Evolutionary conservation across 2,329 filamentous ascomycete genomes (phyloP).

Genomic region (Aspergillus sp.): DNA sequence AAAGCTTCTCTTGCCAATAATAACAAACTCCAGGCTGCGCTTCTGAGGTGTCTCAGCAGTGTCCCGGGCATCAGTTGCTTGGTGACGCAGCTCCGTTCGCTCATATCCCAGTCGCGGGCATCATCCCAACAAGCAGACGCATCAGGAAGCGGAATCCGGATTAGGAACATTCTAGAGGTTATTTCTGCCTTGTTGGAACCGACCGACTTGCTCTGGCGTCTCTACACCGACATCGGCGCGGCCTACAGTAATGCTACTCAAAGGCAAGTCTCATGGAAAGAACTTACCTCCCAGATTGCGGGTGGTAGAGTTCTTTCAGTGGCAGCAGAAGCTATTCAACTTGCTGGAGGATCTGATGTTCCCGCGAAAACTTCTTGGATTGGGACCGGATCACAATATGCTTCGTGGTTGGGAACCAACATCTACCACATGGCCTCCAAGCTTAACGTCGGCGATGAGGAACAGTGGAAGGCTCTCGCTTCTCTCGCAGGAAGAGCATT

Average conservation of each 20-base stretch:
- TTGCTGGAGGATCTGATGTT: slow-evolving; percentile 32
- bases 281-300: slow-evolving; percentile 58
- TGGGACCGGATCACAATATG: slow-evolving; percentile 63
- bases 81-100: slow-evolving; percentile 64
- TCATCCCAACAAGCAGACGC: slow-evolving; percentile 31
- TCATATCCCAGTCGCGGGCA: slow-evolving; percentile 44
- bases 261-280: slow-evolving; percentile 61
- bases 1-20: slow-evolving; percentile 13
- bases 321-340: slow-evolving; percentile 54
- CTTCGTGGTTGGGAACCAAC: slow-evolving; percentile 69
- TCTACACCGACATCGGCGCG: slow-evolving; percentile 48
- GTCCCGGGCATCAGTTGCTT: slow-evolving; percentile 77
- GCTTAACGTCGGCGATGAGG: slow-evolving; percentile 39
- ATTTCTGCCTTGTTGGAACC: slow-evolving; percentile 45
- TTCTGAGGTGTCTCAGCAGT: slow-evolving; percentile 69
- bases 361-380: slow-evolving; percentile 55
- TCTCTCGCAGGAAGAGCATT: slow-evolving; percentile 60
- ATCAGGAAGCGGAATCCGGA: slow-evolving; percentile 32
- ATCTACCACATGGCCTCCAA: slow-evolving; percentile 48
- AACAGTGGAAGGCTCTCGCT: slow-evolving; percentile 36
- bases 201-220: slow-evolving; percentile 39
- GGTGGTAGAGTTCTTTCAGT: slow-evolving; percentile 61
- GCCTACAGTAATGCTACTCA: slow-evolving; percentile 44
- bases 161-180: slow-evolving; percentile 37
- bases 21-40: slow-evolving; percentile 37